Evolutionary conservation across 2,329 filamentous ascomycete genomes (phyloP).

Genomic region (Fusarium sp.): DNA sequence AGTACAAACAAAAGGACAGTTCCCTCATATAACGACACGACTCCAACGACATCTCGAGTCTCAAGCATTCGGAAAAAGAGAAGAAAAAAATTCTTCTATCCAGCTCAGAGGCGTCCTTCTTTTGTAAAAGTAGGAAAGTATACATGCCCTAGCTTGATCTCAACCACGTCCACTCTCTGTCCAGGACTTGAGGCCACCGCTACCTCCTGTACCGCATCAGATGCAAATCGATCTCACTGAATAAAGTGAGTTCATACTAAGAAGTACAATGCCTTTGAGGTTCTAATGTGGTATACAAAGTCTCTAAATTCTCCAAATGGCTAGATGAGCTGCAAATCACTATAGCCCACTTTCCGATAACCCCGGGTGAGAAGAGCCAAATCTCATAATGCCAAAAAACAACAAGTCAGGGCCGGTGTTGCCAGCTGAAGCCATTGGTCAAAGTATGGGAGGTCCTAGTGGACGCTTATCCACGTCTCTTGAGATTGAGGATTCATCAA

Average conservation of each 20-base stretch:
- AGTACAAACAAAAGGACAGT: conserved; percentile 20
- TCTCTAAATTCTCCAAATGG: not conserved
- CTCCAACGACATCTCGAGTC: not conserved
- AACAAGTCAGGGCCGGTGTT: conserved; percentile 7
- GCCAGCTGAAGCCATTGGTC: conserved; percentile 36
- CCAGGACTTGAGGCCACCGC: not conserved
- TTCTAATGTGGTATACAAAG: not conserved
- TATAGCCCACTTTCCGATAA: not conserved
- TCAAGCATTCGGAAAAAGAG: not conserved
- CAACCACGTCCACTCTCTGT: not conserved
- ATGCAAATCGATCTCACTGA: not conserved
- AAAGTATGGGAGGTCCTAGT: conserved; percentile 38
- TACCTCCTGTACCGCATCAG: not conserved
- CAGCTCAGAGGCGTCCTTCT: not conserved
- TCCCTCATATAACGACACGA: not conserved
- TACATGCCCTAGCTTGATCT: not conserved
- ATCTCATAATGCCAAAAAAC: conserved; percentile 6
- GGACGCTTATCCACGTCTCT: conserved; percentile 43
- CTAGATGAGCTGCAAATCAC: not conserved
- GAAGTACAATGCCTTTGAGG: not conserved
- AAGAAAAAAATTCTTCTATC: not conserved
- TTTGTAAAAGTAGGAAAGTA: not conserved
- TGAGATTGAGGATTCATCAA: conserved; percentile 35
- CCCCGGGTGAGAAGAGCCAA: not conserved
- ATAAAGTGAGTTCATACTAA: not conserved